Base-by-base conservation (phyloP, 2,329 filamentous ascomycete species). In the Pyrenophora seminiperda region DNA sequence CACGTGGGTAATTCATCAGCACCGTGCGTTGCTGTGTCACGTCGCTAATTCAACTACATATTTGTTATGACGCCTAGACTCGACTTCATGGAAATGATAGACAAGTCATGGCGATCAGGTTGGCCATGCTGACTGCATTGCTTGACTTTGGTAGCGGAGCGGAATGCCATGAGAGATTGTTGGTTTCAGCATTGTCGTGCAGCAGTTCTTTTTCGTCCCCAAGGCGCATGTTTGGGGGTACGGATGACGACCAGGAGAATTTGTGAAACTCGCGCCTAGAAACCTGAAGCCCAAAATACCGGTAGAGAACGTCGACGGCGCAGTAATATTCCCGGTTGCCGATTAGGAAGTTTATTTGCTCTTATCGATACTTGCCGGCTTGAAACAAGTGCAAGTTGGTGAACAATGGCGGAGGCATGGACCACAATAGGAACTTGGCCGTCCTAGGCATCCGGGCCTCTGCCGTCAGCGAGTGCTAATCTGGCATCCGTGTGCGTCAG, bases 41-140 rank as follows among this genome's bases (percentile, higher is more conserved):
- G 14, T 41, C 40, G 45, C 43, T 44, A 41, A 33, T 42, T 41
- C 24, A 18, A 47, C 30, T n/a, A 20, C 19, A 32, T 19, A 33
- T 47, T 41, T 24, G n/a, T 56, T n/a, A 59, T 58, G 58, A 59
- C 50, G 47, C 42, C 30, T 54, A 50, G 36, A 54, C 15, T 49
- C 36, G 19, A 40, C 32, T 17, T 9, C 18, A 29, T 33, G 30
- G 14, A 27, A 5, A n/a, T 20, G 13, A 38, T 41, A 30, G 10
- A 39, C n/a, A 27, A 27, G 24, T 17, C 27, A 45, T 29, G 32
- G 31, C 39, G 24, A 22, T 22, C 40, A 50, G 15, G 31, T 18
- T 39, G 27, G 40, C 19, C 34, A 37, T 37, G 20, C 29, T 41
- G 18, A 19, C 27, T n/a, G 18, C 29, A 9, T 41, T 38, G 17